phyloP scores from a whole-genome alignment of 2,329 filamentous ascomycete species.

The Claviceps humidiphila region DNA sequence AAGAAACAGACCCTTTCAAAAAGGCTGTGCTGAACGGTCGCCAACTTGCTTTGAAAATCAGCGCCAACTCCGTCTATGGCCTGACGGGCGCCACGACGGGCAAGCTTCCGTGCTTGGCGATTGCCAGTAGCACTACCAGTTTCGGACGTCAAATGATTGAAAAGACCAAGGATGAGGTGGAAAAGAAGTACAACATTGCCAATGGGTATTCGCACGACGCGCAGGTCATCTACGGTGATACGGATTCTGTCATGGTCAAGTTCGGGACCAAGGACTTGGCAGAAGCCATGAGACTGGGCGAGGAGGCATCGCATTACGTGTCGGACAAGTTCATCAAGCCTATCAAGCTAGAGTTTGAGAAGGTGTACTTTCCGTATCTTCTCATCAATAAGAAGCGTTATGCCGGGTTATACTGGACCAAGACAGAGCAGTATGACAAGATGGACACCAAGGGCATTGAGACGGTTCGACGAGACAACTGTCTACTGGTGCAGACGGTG shows the following conservation, averaged over 20 bases:
- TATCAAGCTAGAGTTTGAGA: conserved; percentile 98
- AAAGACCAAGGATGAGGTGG: conserved; percentile 91
- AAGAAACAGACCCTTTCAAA: conserved; percentile 91
- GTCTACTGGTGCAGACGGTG: conserved; percentile 85
- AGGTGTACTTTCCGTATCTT: conserved; percentile 95
- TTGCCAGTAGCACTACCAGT: conserved; percentile 92
- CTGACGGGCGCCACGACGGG: conserved; percentile 91
- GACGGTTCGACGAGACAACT: conserved; percentile 94
- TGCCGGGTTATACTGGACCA: conserved; percentile 95
- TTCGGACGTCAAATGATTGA: conserved; percentile 99
- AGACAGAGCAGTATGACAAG: conserved; percentile 88
- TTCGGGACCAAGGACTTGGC: conserved; percentile 81
- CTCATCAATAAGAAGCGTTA: conserved; percentile 99
- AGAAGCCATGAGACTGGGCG: conserved; percentile 87
- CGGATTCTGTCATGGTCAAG: conserved; percentile 99
- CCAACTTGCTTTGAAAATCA: conserved; percentile 90
- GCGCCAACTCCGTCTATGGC: conserved; percentile 95
- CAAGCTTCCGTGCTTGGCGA: conserved; percentile 86
- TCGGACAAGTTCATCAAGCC: conserved; percentile 89
- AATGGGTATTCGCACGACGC: conserved; percentile 94
- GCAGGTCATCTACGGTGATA: conserved; percentile 96
- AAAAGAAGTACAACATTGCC: conserved; percentile 74
- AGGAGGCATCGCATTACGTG: conserved; percentile 80
- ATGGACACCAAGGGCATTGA: conserved; percentile 99
- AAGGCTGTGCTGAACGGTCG: conserved; percentile 96